These are phyloP conservation scores for Terana coerulea DNA, from an alignment of 768 basidiomycete species.

Conservation along the genomic window DNA sequence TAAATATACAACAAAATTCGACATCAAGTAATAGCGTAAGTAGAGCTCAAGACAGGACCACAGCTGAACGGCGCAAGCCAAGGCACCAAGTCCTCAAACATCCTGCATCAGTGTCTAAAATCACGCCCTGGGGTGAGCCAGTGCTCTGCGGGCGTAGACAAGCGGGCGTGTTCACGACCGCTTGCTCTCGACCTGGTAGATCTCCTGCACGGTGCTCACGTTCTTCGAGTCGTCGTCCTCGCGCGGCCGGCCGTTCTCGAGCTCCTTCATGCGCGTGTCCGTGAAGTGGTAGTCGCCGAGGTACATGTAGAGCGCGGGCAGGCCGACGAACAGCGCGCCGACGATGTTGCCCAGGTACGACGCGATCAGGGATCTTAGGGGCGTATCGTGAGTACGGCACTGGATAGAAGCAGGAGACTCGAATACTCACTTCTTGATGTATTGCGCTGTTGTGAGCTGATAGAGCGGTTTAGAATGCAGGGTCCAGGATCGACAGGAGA, in stretches of 20 bases:
- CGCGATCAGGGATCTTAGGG: constrained; percentile 50
- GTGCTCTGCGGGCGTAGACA: too few relatives aligned
- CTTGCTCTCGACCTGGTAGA: constrained; percentile 6
- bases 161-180: too few relatives aligned
- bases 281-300: constrained; percentile 42
- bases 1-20: too few relatives aligned
- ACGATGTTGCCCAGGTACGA: constrained; percentile 64
- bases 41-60: too few relatives aligned
- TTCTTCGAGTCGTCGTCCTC: constrained; percentile 6
- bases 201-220: constrained; percentile 11
- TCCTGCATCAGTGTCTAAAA: too few relatives aligned
- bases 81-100: too few relatives aligned
- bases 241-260: constrained; percentile 2
- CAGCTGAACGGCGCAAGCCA: too few relatives aligned
- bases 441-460: constrained; percentile 48
- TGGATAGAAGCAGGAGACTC: too few relatives aligned
- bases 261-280: constrained; percentile 8
- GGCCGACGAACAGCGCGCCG: constrained; percentile 58
- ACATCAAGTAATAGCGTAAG: too few relatives aligned
- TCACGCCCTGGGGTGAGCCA: too few relatives aligned
- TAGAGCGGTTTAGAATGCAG: background rate
- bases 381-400: background rate
- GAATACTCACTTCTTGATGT: constrained; percentile 59
- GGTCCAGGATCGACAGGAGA: background rate
- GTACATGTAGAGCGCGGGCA: constrained; percentile 65